A percentile compares a stretch with the other conserved stretches of the same genome.
Evolutionary conservation across 495 filamentous ascomycete genomes (phyloP).

Genomic region (Letharia lupina): DNA sequence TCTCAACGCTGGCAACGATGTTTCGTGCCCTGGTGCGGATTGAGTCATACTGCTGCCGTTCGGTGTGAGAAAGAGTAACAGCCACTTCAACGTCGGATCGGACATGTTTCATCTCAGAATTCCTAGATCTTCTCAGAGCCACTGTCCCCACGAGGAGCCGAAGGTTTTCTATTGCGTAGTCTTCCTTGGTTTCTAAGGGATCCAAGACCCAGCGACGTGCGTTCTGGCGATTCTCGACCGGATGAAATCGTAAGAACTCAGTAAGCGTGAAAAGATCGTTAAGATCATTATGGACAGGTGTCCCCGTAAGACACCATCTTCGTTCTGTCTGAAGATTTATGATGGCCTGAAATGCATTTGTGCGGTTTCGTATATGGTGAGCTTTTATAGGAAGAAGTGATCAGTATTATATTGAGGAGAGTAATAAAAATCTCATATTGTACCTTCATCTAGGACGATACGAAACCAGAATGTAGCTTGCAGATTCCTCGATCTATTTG

Average conservation of each 20-base stretch:
- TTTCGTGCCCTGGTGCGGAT: slow-evolving; percentile 9
- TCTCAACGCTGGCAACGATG: not conserved
- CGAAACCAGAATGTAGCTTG: slow-evolving; percentile 33
- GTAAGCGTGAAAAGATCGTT: slow-evolving; percentile 43
- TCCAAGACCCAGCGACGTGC: slow-evolving; percentile 30
- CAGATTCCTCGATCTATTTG: slow-evolving; percentile 21
- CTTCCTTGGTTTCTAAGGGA: slow-evolving; percentile 22
- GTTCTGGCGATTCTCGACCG: slow-evolving; percentile 29
- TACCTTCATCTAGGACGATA: slow-evolving; percentile 41
- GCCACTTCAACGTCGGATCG: slow-evolving; percentile 2
- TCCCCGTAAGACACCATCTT: slow-evolving; percentile 44
- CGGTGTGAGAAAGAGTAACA: slow-evolving; percentile 4
- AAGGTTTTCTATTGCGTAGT: slow-evolving; percentile 29
- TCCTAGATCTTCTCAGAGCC: slow-evolving; percentile 33
- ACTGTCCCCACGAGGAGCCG: slow-evolving; percentile 32
- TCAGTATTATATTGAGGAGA: not conserved
- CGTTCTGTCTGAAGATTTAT: slow-evolving; percentile 27
- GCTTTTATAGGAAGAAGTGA: slow-evolving; percentile 23
- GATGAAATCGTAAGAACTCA: slow-evolving; percentile 36
- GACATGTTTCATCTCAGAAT: not conserved
- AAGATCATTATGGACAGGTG: slow-evolving; percentile 43
- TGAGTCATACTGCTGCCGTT: slow-evolving; percentile 8
- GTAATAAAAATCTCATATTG: not conserved
- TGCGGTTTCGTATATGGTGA: slow-evolving; percentile 32
- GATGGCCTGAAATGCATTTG: slow-evolving; percentile 29